Evolutionary conservation across 2,329 filamentous ascomycete genomes (phyloP), one percentile per base, ranked within the genome.

Genomic region (Curvularia hawaiiensis): DNA sequence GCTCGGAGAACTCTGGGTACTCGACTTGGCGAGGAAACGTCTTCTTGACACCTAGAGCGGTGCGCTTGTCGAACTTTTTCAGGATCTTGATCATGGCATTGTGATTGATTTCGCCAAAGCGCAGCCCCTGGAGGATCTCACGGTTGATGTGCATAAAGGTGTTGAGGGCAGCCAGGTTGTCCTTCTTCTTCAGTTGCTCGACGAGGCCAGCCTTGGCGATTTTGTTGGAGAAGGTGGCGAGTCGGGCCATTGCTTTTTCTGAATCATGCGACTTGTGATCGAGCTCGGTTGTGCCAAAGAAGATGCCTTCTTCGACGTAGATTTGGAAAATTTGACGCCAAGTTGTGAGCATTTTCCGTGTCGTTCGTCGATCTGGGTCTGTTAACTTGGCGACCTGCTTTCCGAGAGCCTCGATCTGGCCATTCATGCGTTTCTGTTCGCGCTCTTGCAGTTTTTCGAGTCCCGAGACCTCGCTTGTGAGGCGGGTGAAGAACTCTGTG

Each of bases 11-110:
- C 22, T 85, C 82, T 3, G 86, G 83, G 43, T 74, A 74, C 52
- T 82, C 79, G 51, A 90, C 82, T 24, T 82, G 79, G 9, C 80
- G 78, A 0, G 87, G 85, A 63, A 91, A 90, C 0, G 81, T 82
- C 35, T 84, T 79, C 39, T 86, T 86, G 1, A 89, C 87, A 26
- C 88, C 87, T 20, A 96, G 80, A 0, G 89, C 86, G 1, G 92
- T 96, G 57, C 87, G 85, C 76, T 96, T 96, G 77, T 95, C 90
- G 72, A 96, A 96, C 77, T 94, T 96, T 75, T 96, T 96, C 52
- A 96, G 78, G 50, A 96, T 96, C 75, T 96, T 96, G 33, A 80
- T 80, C 67, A 95, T 86, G 1, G 92, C 92, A 30, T 84, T 84
- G 63, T 86, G 85, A 68, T 96, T 96, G 63, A 96, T 87, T 71